Conservation (phyloP, 495 filamentous ascomycete species). For the Mytilinidion resinicola region DNA sequence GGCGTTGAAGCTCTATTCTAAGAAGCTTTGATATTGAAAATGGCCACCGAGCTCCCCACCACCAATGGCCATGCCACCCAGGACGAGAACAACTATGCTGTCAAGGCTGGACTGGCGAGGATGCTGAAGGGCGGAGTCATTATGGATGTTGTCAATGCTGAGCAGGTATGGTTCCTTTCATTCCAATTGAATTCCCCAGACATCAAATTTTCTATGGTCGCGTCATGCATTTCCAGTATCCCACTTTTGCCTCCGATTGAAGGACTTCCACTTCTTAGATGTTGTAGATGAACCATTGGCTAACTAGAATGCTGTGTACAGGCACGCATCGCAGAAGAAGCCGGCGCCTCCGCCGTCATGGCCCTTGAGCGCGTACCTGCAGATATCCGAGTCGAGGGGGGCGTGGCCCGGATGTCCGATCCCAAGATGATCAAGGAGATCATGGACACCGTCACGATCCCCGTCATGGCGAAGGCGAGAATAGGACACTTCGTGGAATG, state of each 20-base stretch:
- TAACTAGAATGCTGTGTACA: conserved; percentile 26
- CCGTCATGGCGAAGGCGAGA: conserved; percentile 98
- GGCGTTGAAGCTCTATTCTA: too few species aligned
- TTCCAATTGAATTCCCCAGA: not conserved
- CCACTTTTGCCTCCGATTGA: too few species aligned
- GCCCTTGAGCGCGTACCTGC: conserved; percentile 95
- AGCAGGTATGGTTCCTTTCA: conserved; percentile 53
- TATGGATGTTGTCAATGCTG: conserved; percentile 96
- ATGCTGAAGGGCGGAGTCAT: conserved; percentile 99
- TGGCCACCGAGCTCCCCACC: conserved; percentile 36
- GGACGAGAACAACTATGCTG: conserved; percentile 39
- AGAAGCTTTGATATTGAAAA: conserved; percentile 3
- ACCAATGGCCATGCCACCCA: conserved; percentile 34
- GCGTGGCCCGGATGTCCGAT: conserved; percentile 96
- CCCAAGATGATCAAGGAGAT: conserved; percentile 94
- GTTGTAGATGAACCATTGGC: not conserved
- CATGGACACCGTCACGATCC: conserved; percentile 93
- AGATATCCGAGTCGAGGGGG: conserved; percentile 87
- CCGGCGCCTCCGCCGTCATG: conserved; percentile 95
- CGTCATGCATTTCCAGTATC: too few species aligned
- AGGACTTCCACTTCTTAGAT: too few species aligned
- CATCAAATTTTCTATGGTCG: not conserved
- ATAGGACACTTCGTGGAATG: conserved; percentile 98
- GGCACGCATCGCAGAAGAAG: conserved; percentile 95
- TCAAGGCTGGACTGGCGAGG: conserved; percentile 90